Conservation (phyloP, 768 basidiomycete genomes). For the Cyclocybe cylindracea region DNA sequence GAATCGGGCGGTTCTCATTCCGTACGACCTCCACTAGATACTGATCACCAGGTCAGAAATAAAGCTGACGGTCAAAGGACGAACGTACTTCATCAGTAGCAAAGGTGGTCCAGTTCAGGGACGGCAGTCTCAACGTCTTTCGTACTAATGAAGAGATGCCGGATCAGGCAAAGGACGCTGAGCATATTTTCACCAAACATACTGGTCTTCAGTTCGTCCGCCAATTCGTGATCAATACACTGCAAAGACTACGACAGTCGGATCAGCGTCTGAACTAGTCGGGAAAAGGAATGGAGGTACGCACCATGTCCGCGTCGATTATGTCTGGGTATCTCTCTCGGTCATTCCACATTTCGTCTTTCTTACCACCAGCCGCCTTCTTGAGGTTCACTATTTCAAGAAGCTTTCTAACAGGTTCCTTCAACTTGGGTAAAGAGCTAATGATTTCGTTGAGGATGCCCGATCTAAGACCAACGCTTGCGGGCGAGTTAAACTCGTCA, state of each 20-base stretch:
- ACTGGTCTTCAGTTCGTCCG: slow-evolving; percentile 73
- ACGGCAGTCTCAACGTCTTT: slow-evolving; percentile 70
- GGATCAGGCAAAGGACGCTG: too few species aligned
- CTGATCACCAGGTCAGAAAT: slow-evolving; percentile 34
- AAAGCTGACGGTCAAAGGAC: background rate
- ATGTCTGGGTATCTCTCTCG: slow-evolving; percentile 49
- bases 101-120: slow-evolving; percentile 67
- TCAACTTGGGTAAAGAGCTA: slow-evolving; percentile 64
- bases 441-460: slow-evolving; percentile 71
- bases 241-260: slow-evolving; percentile 53
- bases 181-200: slow-evolving; percentile 12
- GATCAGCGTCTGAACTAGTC: background rate
- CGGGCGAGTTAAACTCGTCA: slow-evolving; percentile 34
- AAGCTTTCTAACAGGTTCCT: slow-evolving; percentile 52
- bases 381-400: slow-evolving; percentile 58
- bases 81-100: slow-evolving; percentile 65
- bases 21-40: slow-evolving; percentile 81
- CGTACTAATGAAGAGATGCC: slow-evolving; percentile 50
- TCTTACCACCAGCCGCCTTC: slow-evolving; percentile 64
- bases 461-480: slow-evolving; percentile 62
- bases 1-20: slow-evolving; percentile 48
- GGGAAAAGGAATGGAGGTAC: slow-evolving; percentile 15
- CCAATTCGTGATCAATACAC: slow-evolving; percentile 68
- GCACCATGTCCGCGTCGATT: slow-evolving; percentile 60
- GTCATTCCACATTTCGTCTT: slow-evolving; percentile 69